Conservation (phyloP, 2,329 filamentous ascomycete species). For the Scedosporium apiospermum region DNA sequence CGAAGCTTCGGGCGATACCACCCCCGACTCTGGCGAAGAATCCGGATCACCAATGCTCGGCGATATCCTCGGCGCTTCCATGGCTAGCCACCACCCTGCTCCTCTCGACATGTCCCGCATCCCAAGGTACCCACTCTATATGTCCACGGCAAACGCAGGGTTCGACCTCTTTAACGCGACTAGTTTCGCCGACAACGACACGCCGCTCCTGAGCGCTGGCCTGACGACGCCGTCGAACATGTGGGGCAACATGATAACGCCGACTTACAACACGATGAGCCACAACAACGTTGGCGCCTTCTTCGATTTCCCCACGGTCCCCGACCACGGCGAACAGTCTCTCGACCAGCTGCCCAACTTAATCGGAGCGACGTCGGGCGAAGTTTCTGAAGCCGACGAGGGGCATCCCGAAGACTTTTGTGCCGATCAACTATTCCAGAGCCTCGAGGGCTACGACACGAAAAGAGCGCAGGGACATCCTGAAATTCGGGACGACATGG, state of each 20-base stretch:
- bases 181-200: constrained; percentile 40
- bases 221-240: constrained; percentile 38
- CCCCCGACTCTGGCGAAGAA: constrained; percentile 22
- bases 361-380: constrained; percentile 43
- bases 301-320: not conserved
- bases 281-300: not conserved
- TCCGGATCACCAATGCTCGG: constrained; percentile 45
- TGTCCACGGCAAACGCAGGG: constrained; percentile 29
- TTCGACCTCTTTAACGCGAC: constrained; percentile 44
- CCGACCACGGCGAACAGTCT: constrained; percentile 21
- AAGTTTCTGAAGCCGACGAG: constrained; percentile 59
- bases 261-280: not conserved
- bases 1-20: constrained; percentile 1
- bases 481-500: constrained; percentile 28
- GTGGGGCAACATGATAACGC: constrained; percentile 21
- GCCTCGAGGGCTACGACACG: not conserved
- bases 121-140: constrained; percentile 34
- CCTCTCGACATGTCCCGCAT: constrained; percentile 51
- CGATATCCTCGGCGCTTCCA: constrained; percentile 42
- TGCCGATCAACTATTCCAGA: not conserved
- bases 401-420: constrained; percentile 12
- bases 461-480: constrained; percentile 19
- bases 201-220: constrained; percentile 52
- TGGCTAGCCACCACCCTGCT: constrained; percentile 31
- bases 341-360: constrained; percentile 31